Conservation (phyloP, 1,284 basidiomycete species). For the Vanrija humicola region DNA sequence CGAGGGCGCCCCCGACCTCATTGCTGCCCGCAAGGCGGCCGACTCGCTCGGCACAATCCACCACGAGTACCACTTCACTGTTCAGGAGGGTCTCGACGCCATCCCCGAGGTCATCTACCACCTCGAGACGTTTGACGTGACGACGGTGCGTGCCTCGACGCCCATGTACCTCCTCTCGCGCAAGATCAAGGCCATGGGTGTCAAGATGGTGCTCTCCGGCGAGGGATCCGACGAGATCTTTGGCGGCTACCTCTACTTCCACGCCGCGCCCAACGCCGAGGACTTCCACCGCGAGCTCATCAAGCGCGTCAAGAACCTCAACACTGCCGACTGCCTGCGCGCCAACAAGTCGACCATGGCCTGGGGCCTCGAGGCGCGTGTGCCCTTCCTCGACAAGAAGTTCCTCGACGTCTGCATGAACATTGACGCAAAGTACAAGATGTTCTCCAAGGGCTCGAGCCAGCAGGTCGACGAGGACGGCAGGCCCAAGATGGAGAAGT, state of each 20-base stretch:
- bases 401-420: conserved; percentile 96
- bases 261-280: conserved; percentile 83
- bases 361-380: conserved; percentile 98
- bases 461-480: conserved; percentile 82
- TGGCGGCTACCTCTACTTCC: conserved; percentile 99
- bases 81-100: conserved; percentile 96
- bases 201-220: conserved; percentile 99
- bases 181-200: conserved; percentile 99
- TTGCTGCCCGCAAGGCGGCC: conserved; percentile 92
- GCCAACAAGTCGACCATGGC: conserved; percentile 99
- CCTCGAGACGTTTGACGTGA: conserved; percentile 98
- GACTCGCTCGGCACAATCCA: conserved; percentile 91
- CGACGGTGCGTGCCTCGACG: conserved; percentile 94
- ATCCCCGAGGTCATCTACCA: conserved; percentile 98
- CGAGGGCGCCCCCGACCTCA: conserved; percentile 88
- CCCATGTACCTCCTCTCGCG: conserved; percentile 80
- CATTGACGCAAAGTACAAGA: conserved; percentile 81
- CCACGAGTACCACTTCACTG: conserved; percentile 97
- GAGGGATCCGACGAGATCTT: conserved; percentile 98
- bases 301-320: conserved; percentile 93
- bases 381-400: conserved; percentile 96
- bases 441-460: conserved; percentile 76
- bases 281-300: conserved; percentile 97
- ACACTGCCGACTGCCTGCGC: conserved; percentile 94
- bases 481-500: conserved; percentile 92